Percentiles rank a stretch among this genome's conserved stretches.
Evolutionary conservation across 2,329 filamentous ascomycete species (phyloP).

Genomic region (Aspergillus intermedius): DNA sequence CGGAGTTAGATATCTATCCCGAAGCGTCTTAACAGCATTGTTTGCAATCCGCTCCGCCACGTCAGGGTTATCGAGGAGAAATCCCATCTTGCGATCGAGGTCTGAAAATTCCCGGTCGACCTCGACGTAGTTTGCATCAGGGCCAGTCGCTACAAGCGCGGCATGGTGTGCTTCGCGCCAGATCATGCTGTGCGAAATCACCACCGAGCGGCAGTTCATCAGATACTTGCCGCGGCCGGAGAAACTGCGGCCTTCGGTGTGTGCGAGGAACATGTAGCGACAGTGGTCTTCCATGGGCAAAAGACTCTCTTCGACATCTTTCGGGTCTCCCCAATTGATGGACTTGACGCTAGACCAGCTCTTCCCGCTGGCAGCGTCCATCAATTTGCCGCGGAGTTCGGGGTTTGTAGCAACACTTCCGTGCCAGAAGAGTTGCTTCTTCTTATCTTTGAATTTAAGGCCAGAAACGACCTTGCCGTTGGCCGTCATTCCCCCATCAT

Average conservation of each 20-base stretch:
- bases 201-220: constrained; percentile 46
- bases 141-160: constrained; percentile 39
- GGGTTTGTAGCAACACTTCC: constrained; percentile 37
- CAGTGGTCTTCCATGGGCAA: constrained; percentile 49
- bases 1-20: constrained; percentile 49
- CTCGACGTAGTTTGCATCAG: constrained; percentile 46
- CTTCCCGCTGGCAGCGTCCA: constrained; percentile 33
- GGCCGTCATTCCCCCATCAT: constrained; percentile 21
- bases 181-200: constrained; percentile 43
- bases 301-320: constrained; percentile 36
- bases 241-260: constrained; percentile 50
- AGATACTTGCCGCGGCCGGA: constrained; percentile 50
- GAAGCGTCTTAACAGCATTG: constrained; percentile 43
- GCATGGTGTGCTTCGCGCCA: constrained; percentile 47
- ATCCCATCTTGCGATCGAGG: constrained; percentile 39
- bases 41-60: constrained; percentile 46
- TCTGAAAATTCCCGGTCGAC: constrained; percentile 53
- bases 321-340: constrained; percentile 37
- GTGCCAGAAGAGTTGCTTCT: constrained; percentile 45
- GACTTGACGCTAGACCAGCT: constrained; percentile 43
- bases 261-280: constrained; percentile 48
- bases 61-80: constrained; percentile 37
- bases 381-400: constrained; percentile 32
- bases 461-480: constrained; percentile 13
- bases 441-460: constrained; percentile 32